These are phyloP conservation scores for Melastoma malabathricum DNA, from an alignment of 345 rosid species.

Conservation along the genomic window DNA sequence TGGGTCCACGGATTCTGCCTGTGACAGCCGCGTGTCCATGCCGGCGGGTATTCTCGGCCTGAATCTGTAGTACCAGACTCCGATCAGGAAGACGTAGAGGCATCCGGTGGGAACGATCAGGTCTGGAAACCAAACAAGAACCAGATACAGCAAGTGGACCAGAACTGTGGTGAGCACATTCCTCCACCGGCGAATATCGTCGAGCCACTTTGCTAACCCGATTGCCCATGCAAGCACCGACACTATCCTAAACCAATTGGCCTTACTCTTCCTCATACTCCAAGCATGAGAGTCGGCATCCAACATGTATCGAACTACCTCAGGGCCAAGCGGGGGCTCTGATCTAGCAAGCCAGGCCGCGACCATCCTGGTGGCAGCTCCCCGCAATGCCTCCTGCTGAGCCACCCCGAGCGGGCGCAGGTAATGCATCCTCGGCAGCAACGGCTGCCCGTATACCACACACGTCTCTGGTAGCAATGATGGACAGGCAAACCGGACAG, in stretches of 20 bases:
- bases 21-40: conserved; percentile 82
- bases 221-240: conserved; percentile 88
- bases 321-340: conserved; percentile 77
- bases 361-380: conserved; percentile 82
- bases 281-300: conserved; percentile 91
- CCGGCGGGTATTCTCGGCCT: conserved; percentile 84
- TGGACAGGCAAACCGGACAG: conserved; percentile 81
- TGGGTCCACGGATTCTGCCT: conserved; percentile 63
- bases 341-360: conserved; percentile 73
- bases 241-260: conserved; percentile 88
- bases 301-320: conserved; percentile 83
- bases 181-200: conserved; percentile 71
- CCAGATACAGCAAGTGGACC: conserved; percentile 68
- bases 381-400: conserved; percentile 88
- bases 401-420: conserved; percentile 87
- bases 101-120: conserved; percentile 82
- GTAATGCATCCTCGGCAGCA: conserved; percentile 89
- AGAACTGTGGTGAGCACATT: conserved; percentile 71
- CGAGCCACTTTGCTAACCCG: conserved; percentile 87
- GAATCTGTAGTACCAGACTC: conserved; percentile 88
- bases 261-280: conserved; percentile 98
- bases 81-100: conserved; percentile 64
- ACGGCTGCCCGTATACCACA: conserved; percentile 62
- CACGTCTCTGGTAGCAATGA: conserved; percentile 68
- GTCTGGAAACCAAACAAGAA: conserved; percentile 96